Evolutionary conservation across 331 rosid species (phyloP), one percentile per base, ranked within the genome.

Genomic region (Rhamnella rubrinervis): DNA sequence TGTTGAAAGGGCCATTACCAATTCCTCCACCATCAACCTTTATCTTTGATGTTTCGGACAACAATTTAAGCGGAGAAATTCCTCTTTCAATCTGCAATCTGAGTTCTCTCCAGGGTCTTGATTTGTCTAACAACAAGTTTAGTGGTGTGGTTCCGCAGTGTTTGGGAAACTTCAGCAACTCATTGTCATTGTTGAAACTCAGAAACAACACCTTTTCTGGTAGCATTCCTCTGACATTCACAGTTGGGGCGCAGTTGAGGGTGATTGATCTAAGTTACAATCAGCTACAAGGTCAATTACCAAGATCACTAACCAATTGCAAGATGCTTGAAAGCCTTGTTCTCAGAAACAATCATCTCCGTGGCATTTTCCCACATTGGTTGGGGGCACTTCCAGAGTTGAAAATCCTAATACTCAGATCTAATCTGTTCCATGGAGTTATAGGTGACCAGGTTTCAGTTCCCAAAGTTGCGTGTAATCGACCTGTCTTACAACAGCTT

Each of bases 401-500:
- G 13, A 39, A 6, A 4, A 1, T 62, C 37, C 6, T 40, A 46
- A 8, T 23, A 19, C 6, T 62, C 47, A 10, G 5, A 10, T 23
- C 21, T 19, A 62, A 62, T 40, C 1, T 4, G 31, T 63, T 63
- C 37, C 6, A 8, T 15, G n/a, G 72, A 1, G 41, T 20, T 35
- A 67, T 67, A 12, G 12, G 63, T 3, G 14, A 15, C 14, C 16
- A 39, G 14, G 17, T 0, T 55, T 1, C 31, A 21, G 8, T 55
- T 55, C 25, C 55, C 65, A 2, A 18, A 68, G 44, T 23, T 68
- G 26, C 65, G 73, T 12, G 25, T 68, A 55, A 9, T 68, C 7
- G 65, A 68, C 16, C 1, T 68, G 28, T 18, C 65, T 16, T 5
- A 56, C 73, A 68, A 68, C 23, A 17, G 56, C 2, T 68, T 68